These are phyloP conservation scores for Backusella australiensis DNA, from an alignment of 192 early-diverging fungal species.

Conservation along the genomic window DNA sequence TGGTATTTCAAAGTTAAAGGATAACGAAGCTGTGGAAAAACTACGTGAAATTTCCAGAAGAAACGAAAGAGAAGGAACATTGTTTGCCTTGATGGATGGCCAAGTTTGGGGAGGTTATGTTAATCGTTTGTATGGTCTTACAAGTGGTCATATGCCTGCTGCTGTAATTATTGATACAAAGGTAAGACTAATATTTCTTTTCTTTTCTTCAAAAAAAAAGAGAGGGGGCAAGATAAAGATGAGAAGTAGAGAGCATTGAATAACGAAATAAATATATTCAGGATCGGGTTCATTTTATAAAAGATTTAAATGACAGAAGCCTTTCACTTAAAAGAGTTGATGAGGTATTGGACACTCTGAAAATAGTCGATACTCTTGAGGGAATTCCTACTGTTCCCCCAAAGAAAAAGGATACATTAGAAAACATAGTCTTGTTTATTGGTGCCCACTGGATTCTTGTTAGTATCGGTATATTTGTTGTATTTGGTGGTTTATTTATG, in stretches of 20 bases:
- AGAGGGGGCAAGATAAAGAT: neutral
- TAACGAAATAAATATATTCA: neutral
- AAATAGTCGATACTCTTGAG: neutral
- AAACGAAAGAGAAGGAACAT: conserved; percentile 14
- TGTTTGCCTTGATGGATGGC: conserved; percentile 66
- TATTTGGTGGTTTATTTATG: neutral
- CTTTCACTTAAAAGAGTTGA: neutral
- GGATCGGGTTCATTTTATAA: neutral
- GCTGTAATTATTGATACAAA: conserved; percentile 22
- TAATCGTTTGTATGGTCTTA: conserved; percentile 47
- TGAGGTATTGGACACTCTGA: neutral
- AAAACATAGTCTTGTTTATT: neutral
- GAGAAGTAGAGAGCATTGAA: neutral
- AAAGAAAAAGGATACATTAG: neutral
- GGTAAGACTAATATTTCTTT: neutral
- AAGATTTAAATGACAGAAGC: neutral
- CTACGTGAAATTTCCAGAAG: conserved; percentile 27
- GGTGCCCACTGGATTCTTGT: conserved; percentile 5
- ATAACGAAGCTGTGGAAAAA: neutral
- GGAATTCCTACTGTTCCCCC: neutral
- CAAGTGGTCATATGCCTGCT: conserved; percentile 5
- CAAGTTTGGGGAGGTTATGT: conserved; percentile 60
- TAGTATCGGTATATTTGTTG: neutral
- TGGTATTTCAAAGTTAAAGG: conserved; percentile 54
- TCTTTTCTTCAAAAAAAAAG: neutral